A percentile compares a stretch with the other conserved stretches of the same genome.
phyloP scores from a whole-genome alignment of 2,329 filamentous ascomycete species.

The Fusarium algeriense region DNA sequence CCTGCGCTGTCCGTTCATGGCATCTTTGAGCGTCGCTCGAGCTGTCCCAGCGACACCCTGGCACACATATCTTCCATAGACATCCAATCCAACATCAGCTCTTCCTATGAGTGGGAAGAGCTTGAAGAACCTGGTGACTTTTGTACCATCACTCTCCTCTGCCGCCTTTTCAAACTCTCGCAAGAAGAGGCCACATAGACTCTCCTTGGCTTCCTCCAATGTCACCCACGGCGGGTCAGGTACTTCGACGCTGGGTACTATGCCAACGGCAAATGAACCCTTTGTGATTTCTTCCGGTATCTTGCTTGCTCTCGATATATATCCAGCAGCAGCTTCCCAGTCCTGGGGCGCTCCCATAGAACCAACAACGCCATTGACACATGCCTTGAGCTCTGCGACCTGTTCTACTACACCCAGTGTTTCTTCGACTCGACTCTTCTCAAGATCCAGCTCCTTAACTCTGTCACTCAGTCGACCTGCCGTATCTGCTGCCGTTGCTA shows the following conservation, averaged over 20 bases:
- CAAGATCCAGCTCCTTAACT: constrained; percentile 87
- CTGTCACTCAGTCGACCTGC: constrained; percentile 87
- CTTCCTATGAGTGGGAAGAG: constrained; percentile 94
- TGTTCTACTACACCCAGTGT: constrained; percentile 94
- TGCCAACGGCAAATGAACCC: constrained; percentile 88
- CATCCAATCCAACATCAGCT: constrained; percentile 89
- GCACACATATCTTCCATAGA: constrained; percentile 96
- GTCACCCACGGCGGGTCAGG: constrained; percentile 91
- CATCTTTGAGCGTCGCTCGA: constrained; percentile 81
- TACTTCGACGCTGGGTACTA: constrained; percentile 95
- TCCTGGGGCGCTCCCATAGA: constrained; percentile 98
- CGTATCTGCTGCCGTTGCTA: constrained; percentile 85
- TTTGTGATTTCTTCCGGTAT: constrained; percentile 84
- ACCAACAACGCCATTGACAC: constrained; percentile 91
- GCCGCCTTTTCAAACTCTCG: constrained; percentile 96
- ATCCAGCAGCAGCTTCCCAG: constrained; percentile 96
- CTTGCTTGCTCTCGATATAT: constrained; percentile 84
- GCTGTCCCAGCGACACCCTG: constrained; percentile 91
- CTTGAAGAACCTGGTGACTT: constrained; percentile 97
- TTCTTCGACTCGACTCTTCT: constrained; percentile 91
- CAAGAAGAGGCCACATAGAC: constrained; percentile 88
- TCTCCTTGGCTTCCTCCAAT: constrained; percentile 87
- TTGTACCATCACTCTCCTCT: constrained; percentile 84
- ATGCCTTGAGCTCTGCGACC: constrained; percentile 96
- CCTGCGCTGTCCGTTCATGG: constrained; percentile 63